These are phyloP conservation scores for Malassezia slooffiae DNA, from an alignment of 1,284 basidiomycete genomes.

Conservation along the genomic window DNA sequence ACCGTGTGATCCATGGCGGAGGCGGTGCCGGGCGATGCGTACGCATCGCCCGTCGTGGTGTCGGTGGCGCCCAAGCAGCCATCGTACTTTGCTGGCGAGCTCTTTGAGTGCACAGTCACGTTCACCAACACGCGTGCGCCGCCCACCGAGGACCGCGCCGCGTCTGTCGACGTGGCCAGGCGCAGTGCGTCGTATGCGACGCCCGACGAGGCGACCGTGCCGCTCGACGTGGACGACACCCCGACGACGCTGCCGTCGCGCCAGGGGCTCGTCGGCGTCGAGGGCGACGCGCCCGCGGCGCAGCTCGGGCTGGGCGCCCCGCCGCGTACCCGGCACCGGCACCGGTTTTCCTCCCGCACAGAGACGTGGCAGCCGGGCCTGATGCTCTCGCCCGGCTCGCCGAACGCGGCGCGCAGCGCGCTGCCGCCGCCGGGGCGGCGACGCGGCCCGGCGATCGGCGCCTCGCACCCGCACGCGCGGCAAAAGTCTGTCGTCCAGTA, in stretches of 20 bases:
- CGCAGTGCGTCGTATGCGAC: no score
- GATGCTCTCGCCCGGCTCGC: not conserved
- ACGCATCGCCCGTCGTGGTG: constrained; percentile 44
- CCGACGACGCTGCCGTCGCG: no score
- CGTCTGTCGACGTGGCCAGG: no score
- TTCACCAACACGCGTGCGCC: constrained; percentile 64
- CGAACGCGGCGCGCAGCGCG: no score
- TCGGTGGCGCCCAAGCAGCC: constrained; percentile 62
- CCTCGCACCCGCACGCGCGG: constrained; percentile 35
- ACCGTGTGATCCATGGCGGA: no score
- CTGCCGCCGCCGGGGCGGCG: not conserved
- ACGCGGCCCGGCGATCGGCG: not conserved
- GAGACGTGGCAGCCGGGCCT: not conserved
- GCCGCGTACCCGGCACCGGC: not conserved
- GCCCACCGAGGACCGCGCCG: constrained; percentile 48
- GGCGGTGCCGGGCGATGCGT: no score
- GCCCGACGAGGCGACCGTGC: no score
- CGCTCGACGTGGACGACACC: no score
- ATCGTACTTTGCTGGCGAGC: constrained; percentile 84
- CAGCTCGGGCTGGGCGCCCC: not conserved
- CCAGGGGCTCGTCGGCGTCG: no score
- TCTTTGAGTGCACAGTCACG: constrained; percentile 68
- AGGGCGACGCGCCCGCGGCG: not conserved
- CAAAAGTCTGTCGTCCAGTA: constrained; percentile 36
- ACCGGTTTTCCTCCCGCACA: constrained; percentile 6